These are phyloP conservation scores for Calocybe indica DNA, from an alignment of 768 basidiomycete genomes.

Conservation along the genomic window DNA sequence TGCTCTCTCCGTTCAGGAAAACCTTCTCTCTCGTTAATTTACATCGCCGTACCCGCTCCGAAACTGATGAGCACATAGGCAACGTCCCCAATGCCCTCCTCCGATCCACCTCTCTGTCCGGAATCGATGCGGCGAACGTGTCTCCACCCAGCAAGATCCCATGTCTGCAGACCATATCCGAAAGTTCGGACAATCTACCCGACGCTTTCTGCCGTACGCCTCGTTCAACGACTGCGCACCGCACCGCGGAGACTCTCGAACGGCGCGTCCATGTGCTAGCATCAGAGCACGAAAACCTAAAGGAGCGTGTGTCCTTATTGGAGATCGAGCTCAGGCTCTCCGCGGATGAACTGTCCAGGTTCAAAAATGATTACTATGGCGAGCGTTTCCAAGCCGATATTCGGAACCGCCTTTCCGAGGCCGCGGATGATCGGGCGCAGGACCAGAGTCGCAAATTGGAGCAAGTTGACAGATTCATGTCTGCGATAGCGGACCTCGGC, in stretches of 20 bases:
- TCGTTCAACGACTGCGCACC: no score
- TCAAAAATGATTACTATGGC: constrained; percentile 20
- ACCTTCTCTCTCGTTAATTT: constrained; percentile 8
- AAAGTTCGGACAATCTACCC: no score
- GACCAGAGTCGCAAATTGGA: constrained; percentile 19
- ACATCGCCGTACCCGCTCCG: constrained; percentile 7
- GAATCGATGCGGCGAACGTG: constrained; percentile 1
- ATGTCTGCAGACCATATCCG: no score
- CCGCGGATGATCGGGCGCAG: constrained; percentile 19
- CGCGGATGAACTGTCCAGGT: constrained; percentile 19
- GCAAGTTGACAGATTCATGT: constrained; percentile 28
- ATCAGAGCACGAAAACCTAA: constrained; percentile 17
- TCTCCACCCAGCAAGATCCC: no score
- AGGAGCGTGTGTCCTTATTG: constrained; percentile 15
- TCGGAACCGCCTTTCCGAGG: constrained; percentile 10
- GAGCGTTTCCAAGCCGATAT: constrained; percentile 21
- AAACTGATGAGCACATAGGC: not conserved
- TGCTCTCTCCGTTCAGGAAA: constrained; percentile 11
- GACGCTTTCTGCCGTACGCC: no score
- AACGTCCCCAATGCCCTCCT: not conserved
- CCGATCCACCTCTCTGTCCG: constrained; percentile 8
- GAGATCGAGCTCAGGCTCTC: constrained; percentile 16
- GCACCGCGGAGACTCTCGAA: not conserved
- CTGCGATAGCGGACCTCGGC: constrained; percentile 28
- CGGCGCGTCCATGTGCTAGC: constrained; percentile 16